phyloP scores from a whole-genome alignment of 257 asterid species.

The Gentiana straminea region DNA sequence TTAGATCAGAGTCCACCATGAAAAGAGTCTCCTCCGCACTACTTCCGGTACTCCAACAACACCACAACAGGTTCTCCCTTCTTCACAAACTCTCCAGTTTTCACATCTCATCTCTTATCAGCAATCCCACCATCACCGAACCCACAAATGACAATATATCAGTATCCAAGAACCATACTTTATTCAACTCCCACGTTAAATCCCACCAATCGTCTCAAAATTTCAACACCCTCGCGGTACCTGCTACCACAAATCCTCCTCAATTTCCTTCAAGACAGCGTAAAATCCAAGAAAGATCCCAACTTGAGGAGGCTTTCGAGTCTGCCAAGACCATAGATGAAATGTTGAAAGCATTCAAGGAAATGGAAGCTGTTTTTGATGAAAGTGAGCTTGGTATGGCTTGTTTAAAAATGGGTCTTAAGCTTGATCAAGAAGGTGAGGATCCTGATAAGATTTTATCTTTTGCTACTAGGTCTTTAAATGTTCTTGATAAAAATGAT shows the following conservation, averaged over 20 bases:
- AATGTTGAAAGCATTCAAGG: slow-evolving; percentile 60
- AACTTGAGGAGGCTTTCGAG: slow-evolving; percentile 80
- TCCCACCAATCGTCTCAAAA: slow-evolving; percentile 17
- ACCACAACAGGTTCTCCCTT: slow-evolving; percentile 19
- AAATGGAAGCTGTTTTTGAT: slow-evolving; percentile 55
- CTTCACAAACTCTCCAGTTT: slow-evolving; percentile 18
- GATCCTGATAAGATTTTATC: slow-evolving; percentile 61
- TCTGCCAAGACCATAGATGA: slow-evolving; percentile 63
- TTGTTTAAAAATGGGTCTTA: slow-evolving; percentile 72
- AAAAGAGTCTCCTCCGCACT: slow-evolving; percentile 51
- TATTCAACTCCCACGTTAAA: slow-evolving; percentile 21
- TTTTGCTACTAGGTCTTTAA: slow-evolving; percentile 65
- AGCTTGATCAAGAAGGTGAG: slow-evolving; percentile 69
- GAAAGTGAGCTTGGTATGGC: slow-evolving; percentile 74
- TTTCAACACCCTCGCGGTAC: slow-evolving; percentile 38
- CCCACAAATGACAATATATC: slow-evolving; percentile 13
- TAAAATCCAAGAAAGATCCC: slow-evolving; percentile 48
- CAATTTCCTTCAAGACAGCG: slow-evolving; percentile 60
- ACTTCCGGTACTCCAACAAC: slow-evolving; percentile 27
- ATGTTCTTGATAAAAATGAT: slow-evolving; percentile 43
- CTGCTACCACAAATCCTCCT: slow-evolving; percentile 19
- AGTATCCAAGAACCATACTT: slow-evolving; percentile 24
- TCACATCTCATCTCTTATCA: slow-evolving; percentile 4
- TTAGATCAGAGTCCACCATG: slow-evolving; percentile 31
- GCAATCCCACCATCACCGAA: slow-evolving; percentile 9